Conservation (phyloP, 306 rosid genomes). For the Cajanus cajan region DNA sequence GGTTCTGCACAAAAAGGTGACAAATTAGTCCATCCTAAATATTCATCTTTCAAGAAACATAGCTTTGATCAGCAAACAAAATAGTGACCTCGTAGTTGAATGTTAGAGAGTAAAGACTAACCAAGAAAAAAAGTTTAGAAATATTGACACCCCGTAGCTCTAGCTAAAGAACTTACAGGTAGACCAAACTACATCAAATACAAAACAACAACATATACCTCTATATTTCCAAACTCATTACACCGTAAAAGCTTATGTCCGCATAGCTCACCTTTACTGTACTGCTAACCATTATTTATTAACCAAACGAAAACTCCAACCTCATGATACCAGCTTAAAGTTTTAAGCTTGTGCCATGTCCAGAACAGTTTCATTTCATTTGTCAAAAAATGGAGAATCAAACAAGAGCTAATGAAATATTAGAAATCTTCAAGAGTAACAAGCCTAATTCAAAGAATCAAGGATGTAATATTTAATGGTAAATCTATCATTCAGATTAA, state of each 20-base stretch:
- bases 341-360: neutral
- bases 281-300: neutral
- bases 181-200: neutral
- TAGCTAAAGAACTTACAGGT: neutral
- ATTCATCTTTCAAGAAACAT: neutral
- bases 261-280: neutral
- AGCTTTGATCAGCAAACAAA: neutral
- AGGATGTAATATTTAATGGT: neutral
- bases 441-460: neutral
- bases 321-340: neutral
- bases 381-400: slow-evolving; percentile 1
- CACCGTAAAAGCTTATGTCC: neutral
- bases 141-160: neutral
- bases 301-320: neutral
- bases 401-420: slow-evolving; percentile 21
- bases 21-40: slow-evolving; percentile 19
- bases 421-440: neutral
- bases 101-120: neutral
- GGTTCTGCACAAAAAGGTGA: slow-evolving; percentile 35
- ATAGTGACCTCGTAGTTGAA: neutral
- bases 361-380: neutral
- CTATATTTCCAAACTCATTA: neutral
- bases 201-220: neutral
- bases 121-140: neutral
- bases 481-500: neutral